Conservation (phyloP, 2,329 filamentous ascomycete genomes). For the Botrytis porri region DNA sequence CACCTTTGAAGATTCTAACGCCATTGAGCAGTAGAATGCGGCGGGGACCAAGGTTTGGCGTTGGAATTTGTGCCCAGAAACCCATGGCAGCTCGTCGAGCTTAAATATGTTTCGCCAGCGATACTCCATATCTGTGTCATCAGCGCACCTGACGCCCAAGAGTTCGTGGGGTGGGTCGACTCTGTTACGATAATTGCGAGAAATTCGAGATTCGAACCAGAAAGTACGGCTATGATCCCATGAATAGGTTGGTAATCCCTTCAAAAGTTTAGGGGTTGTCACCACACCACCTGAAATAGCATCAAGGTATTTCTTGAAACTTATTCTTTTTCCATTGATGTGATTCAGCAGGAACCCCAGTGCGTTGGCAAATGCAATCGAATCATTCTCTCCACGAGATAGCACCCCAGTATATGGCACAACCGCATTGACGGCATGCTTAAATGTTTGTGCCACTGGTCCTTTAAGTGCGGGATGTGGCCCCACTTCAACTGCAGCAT, state of each 20-base stretch:
- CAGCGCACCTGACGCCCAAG: slow-evolving; percentile 33
- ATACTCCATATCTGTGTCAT: slow-evolving; percentile 25
- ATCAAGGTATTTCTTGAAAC: slow-evolving; percentile 12
- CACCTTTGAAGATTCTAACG: slow-evolving; percentile 33
- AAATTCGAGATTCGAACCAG: slow-evolving; percentile 52
- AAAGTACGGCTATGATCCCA: slow-evolving; percentile 52
- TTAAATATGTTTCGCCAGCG: slow-evolving; percentile 37
- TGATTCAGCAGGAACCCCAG: slow-evolving; percentile 2
- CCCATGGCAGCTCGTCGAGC: slow-evolving; percentile 34
- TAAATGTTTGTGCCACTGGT: slow-evolving; percentile 8
- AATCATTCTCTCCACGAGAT: slow-evolving; percentile 13
- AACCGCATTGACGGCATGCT: background rate
- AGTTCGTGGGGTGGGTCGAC: slow-evolving; percentile 43
- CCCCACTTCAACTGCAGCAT: slow-evolving; percentile 21
- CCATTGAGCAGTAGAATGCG: slow-evolving; percentile 37
- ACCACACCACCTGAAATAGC: background rate
- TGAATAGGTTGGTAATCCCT: slow-evolving; percentile 49
- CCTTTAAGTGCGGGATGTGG: slow-evolving; percentile 23
- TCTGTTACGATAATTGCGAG: slow-evolving; percentile 45
- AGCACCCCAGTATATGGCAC: slow-evolving; percentile 10
- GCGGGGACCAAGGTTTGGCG: slow-evolving; percentile 34
- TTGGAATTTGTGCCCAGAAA: slow-evolving; percentile 35
- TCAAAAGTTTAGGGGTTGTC: slow-evolving; percentile 31
- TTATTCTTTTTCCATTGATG: background rate
- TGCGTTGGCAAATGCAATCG: background rate